Evolutionary conservation across 305 asterid species (phyloP).

Genomic region (Ilex paraguariensis): DNA sequence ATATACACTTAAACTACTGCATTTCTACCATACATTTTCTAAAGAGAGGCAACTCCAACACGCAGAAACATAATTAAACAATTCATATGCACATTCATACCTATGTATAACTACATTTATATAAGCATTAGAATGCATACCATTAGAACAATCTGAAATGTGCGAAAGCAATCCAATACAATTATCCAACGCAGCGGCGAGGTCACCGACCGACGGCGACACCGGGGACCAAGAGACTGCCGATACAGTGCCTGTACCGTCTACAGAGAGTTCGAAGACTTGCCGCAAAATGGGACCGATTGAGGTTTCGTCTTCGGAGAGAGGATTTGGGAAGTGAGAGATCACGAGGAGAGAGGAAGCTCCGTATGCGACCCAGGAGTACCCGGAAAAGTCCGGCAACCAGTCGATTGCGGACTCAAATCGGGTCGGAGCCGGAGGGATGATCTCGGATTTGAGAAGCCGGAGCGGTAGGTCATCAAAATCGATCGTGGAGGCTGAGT

Average conservation of each 20-base stretch:
- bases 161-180: conserved; percentile 49
- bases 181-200: conserved; percentile 66
- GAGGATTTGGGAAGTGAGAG: conserved; percentile 82
- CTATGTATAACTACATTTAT: too few relatives aligned
- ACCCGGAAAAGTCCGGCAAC: conserved; percentile 60
- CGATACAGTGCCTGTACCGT: conserved; percentile 40
- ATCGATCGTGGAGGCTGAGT: conserved; percentile 19
- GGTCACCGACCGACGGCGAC: conserved; percentile 69
- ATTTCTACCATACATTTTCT: too few relatives aligned
- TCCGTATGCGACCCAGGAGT: conserved; percentile 91
- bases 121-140: conserved; percentile 27
- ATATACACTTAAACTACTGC: too few relatives aligned
- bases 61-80: too few relatives aligned
- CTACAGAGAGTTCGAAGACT: conserved; percentile 59
- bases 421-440: conserved; percentile 71
- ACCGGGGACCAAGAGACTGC: conserved; percentile 82
- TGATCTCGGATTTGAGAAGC: conserved; percentile 51
- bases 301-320: conserved; percentile 48
- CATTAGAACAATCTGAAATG: conserved; percentile 29
- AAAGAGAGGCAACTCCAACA: too few relatives aligned
- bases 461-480: conserved; percentile 59
- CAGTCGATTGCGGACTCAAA: conserved; percentile 59
- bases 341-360: conserved; percentile 79
- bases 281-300: conserved; percentile 72
- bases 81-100: too few relatives aligned